A percentile compares a stretch with the other conserved stretches of the same genome.
phyloP scores from a whole-genome alignment of 1,284 basidiomycete genomes.

The Volvariella volvacea region DNA sequence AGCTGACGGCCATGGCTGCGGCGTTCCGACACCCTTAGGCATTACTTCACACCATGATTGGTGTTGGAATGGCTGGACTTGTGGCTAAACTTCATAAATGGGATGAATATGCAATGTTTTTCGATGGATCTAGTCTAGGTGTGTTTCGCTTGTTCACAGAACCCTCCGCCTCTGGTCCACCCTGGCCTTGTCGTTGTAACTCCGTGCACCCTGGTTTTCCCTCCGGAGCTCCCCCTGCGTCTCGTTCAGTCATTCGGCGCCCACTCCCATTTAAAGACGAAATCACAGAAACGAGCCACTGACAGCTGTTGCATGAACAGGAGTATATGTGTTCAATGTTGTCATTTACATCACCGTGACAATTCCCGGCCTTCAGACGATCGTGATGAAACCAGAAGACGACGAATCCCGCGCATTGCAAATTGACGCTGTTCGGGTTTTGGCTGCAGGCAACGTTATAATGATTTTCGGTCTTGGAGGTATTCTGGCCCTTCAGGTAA shows the following conservation, averaged over 20 bases:
- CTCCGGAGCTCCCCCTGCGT: no score
- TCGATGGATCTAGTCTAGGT: slow-evolving; percentile 85
- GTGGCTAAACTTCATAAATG: slow-evolving; percentile 76
- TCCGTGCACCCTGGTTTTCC: no score
- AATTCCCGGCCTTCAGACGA: slow-evolving; percentile 68
- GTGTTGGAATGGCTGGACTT: slow-evolving; percentile 66
- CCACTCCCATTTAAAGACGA: no score
- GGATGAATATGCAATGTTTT: slow-evolving; percentile 89
- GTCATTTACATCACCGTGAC: slow-evolving; percentile 78
- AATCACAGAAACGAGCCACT: no score
- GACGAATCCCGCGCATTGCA: slow-evolving; percentile 57
- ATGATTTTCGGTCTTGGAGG: slow-evolving; percentile 60
- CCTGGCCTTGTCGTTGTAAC: no score
- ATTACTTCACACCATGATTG: slow-evolving; percentile 76
- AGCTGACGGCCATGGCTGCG: not conserved
- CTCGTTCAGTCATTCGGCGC: no score
- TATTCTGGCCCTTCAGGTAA: slow-evolving; percentile 69
- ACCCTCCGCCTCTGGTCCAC: no score
- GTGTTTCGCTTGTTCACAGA: slow-evolving; percentile 20
- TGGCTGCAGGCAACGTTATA: slow-evolving; percentile 82
- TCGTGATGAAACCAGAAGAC: slow-evolving; percentile 45
- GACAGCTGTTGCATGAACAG: slow-evolving; percentile 27
- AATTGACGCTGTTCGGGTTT: slow-evolving; percentile 70
- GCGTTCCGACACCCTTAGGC: slow-evolving; percentile 39
- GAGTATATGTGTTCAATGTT: slow-evolving; percentile 65